A percentile compares a stretch with the other conserved stretches of the same genome.
These are phyloP conservation scores for Oryza meyeriana DNA, from an alignment of 176 grass and related monocot species.

Conservation along the genomic window DNA sequence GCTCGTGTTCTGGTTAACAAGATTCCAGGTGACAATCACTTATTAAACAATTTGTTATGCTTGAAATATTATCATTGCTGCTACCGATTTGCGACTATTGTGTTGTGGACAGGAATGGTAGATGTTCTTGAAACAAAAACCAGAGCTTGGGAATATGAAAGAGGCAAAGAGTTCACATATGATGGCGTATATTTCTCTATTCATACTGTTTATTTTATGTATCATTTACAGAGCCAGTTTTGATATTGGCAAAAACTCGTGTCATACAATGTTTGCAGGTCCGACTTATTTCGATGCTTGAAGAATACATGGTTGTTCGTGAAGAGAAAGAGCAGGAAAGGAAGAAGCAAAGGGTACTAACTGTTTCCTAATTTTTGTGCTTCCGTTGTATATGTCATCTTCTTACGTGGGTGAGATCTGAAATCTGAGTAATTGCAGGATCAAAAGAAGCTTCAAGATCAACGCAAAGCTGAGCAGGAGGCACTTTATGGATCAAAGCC, in stretches of 20 bases:
- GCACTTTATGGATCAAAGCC: slow-evolving; percentile 67
- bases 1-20: slow-evolving; percentile 68
- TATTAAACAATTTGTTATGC: background rate
- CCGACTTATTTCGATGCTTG: slow-evolving; percentile 64
- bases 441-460: slow-evolving; percentile 69
- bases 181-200: slow-evolving; percentile 51
- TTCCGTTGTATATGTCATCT: background rate
- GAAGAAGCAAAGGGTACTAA: slow-evolving; percentile 65
- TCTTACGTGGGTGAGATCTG: background rate
- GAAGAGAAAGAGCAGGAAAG: slow-evolving; percentile 71
- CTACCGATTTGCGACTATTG: background rate
- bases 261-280: slow-evolving; percentile 41
- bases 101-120: slow-evolving; percentile 53
- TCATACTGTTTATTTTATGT: background rate
- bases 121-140: slow-evolving; percentile 54
- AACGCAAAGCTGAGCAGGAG: slow-evolving; percentile 71
- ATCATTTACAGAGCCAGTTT: background rate
- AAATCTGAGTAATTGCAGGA: slow-evolving; percentile 44
- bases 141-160: slow-evolving; percentile 61
- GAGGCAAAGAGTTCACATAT: slow-evolving; percentile 50
- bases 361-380: background rate
- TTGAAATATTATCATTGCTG: background rate
- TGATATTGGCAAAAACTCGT: background rate
- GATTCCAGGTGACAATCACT: slow-evolving; percentile 58
- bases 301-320: slow-evolving; percentile 56